Evolutionary conservation across 495 filamentous ascomycete species (phyloP), one percentile per base, ranked within the genome.

Genomic region (Cercophora samala): DNA sequence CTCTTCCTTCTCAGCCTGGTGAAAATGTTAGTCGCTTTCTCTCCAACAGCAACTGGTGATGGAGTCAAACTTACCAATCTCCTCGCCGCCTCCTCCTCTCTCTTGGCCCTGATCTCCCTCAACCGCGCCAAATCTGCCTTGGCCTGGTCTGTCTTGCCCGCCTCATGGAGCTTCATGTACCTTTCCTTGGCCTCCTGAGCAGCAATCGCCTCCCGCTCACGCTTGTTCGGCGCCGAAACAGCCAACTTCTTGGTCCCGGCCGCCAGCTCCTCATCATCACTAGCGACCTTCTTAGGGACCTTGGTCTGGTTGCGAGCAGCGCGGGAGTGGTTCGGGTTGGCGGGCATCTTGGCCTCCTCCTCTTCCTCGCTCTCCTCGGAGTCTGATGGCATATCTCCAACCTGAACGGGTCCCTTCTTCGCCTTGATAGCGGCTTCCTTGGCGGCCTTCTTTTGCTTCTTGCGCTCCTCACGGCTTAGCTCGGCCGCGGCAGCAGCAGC

Each of bases 141-240:
- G 22, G 94, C 95, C 82, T 98, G 92, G 64, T 99, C 96, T 52
- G 95, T 97, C 85, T 97, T 97, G 64, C 95, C 95, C 71, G 92
- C 92, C 65, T 92, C 92, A 72, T 99, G 95, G 70, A 98, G 75
- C 83, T 97, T 97, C 84, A 90, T 85, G 73, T 97, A 98, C 63
- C 89, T 84, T 83, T 97, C 93, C 73, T 92, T 91, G 9, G 92
- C 92, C 76, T 92, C 90, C 69, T 90, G 88, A 0, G 93, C 93
- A 81, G 97, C 88, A 25, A 96, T 69, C 0, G 95, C 92, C 81
- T 98, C 95, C 18, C 93, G 84, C 86, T 98, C 94, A 52, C 90
- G 86, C 29, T 94, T 85, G 62, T 87, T 93, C 17, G 75, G 68
- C 68, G 80, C 71, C 64, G 69, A 72, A n/a, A 76, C 70, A 24